Conservation (phyloP, 2,329 filamentous ascomycete species). For the Aspergillus viridinutans region DNA sequence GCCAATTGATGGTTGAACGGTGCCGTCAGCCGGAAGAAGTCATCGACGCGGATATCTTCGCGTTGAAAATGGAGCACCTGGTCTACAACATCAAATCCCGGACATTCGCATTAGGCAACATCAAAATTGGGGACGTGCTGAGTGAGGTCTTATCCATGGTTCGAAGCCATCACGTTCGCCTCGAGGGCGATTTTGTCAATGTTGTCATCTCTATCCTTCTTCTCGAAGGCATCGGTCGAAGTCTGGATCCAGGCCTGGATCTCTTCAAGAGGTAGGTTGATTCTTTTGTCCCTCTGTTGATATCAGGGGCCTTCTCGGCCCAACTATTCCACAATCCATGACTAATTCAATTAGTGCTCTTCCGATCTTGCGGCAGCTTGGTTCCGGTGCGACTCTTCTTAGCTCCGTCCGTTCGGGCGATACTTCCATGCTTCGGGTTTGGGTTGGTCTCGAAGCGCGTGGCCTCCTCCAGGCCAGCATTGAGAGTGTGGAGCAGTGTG, state of each 20-base stretch:
- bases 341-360: constrained; percentile 59
- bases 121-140: constrained; percentile 93
- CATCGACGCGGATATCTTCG: constrained; percentile 83
- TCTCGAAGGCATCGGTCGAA: constrained; percentile 88
- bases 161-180: constrained; percentile 79
- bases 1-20: constrained; percentile 91
- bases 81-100: constrained; percentile 85
- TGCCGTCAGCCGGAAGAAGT: constrained; percentile 91
- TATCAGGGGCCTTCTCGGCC: background rate
- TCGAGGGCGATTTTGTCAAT: constrained; percentile 98
- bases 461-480: constrained; percentile 86
- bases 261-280: constrained; percentile 65
- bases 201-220: constrained; percentile 93
- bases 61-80: constrained; percentile 93
- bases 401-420: constrained; percentile 67
- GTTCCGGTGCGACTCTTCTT: constrained; percentile 53
- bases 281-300: background rate
- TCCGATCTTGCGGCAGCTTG: constrained; percentile 83
- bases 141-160: constrained; percentile 92
- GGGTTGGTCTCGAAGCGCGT: constrained; percentile 84
- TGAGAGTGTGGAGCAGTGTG: constrained; percentile 82
- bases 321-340: background rate
- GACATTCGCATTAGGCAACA: constrained; percentile 86
- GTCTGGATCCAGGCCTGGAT: constrained; percentile 79
- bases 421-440: constrained; percentile 82